Evolutionary conservation across 768 basidiomycete genomes (phyloP).

Genomic region (Tylopilus sp.): DNA sequence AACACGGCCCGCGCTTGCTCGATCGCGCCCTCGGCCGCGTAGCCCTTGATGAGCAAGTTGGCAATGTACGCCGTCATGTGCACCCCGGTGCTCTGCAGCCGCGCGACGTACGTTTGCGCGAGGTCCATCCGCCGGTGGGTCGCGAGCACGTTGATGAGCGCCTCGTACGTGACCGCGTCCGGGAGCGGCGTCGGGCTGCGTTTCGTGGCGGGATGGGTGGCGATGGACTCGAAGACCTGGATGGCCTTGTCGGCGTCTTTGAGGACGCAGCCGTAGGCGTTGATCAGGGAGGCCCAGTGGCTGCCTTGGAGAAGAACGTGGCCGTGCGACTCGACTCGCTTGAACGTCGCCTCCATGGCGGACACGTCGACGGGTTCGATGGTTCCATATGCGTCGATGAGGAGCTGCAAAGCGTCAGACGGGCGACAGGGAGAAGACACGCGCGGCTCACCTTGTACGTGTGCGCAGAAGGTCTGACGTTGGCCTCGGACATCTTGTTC

Average conservation of each 20-base stretch:
- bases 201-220: slow-evolving; percentile 45
- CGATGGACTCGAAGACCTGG: slow-evolving; percentile 72
- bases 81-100: slow-evolving; percentile 59
- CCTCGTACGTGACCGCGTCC: slow-evolving; percentile 87
- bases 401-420: slow-evolving; percentile 46
- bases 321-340: slow-evolving; percentile 46
- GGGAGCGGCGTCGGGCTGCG: slow-evolving; percentile 39
- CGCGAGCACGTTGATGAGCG: slow-evolving; percentile 83
- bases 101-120: slow-evolving; percentile 60
- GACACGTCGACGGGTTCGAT: slow-evolving; percentile 77
- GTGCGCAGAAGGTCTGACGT: slow-evolving; percentile 77
- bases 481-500: slow-evolving; percentile 54
- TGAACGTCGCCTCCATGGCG: slow-evolving; percentile 71
- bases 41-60: slow-evolving; percentile 60
- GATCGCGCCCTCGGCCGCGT: slow-evolving; percentile 66
- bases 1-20: slow-evolving; percentile 74
- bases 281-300: slow-evolving; percentile 85
- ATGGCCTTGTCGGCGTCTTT: slow-evolving; percentile 79
- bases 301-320: slow-evolving; percentile 40
- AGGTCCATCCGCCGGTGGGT: slow-evolving; percentile 77
- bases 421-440: not conserved
- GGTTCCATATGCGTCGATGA: slow-evolving; percentile 85
- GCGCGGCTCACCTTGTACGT: slow-evolving; percentile 78
- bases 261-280: slow-evolving; percentile 78
- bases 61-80: slow-evolving; percentile 96